phyloP scores from a whole-genome alignment of 2,329 filamentous ascomycete species.

The Anisogramma anomala region DNA sequence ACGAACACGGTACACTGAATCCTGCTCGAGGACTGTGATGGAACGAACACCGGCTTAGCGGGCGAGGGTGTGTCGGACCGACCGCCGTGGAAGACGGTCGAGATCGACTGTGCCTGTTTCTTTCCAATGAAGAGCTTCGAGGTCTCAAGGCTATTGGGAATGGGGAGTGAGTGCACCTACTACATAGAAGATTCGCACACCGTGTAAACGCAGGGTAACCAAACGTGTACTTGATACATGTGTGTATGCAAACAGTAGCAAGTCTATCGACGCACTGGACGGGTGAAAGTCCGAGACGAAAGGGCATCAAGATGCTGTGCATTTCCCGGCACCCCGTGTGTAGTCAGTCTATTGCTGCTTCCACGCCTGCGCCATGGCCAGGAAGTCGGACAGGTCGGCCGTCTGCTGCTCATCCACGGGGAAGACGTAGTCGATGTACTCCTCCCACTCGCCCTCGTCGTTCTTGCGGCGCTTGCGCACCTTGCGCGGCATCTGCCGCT shows the following conservation, averaged over 20 bases:
- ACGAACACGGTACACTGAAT: too few species aligned
- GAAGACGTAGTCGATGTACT: slow-evolving; percentile 96
- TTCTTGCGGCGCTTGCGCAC: slow-evolving; percentile 86
- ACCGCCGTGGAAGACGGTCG: too few species aligned
- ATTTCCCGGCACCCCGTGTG: not conserved
- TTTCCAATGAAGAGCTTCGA: too few species aligned
- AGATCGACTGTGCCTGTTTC: too few species aligned
- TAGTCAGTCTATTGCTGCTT: slow-evolving; percentile 45
- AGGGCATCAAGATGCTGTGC: not conserved
- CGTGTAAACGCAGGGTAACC: too few species aligned
- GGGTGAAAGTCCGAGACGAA: not conserved
- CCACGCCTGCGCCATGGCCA: slow-evolving; percentile 81
- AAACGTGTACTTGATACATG: not conserved
- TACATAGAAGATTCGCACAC: too few species aligned
- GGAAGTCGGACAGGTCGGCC: slow-evolving; percentile 68
- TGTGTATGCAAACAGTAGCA: not conserved
- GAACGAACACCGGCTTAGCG: too few species aligned
- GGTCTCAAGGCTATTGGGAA: too few species aligned
- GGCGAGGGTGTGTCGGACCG: too few species aligned
- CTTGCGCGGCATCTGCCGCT: slow-evolving; percentile 85
- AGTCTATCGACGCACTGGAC: too few species aligned
- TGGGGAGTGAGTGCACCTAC: too few species aligned
- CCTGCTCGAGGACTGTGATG: too few species aligned
- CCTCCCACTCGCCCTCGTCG: slow-evolving; percentile 88
- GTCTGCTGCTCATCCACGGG: slow-evolving; percentile 85